These are phyloP conservation scores for Claviceps pusilla DNA, from an alignment of 2,329 filamentous ascomycete genomes.

Conservation along the genomic window DNA sequence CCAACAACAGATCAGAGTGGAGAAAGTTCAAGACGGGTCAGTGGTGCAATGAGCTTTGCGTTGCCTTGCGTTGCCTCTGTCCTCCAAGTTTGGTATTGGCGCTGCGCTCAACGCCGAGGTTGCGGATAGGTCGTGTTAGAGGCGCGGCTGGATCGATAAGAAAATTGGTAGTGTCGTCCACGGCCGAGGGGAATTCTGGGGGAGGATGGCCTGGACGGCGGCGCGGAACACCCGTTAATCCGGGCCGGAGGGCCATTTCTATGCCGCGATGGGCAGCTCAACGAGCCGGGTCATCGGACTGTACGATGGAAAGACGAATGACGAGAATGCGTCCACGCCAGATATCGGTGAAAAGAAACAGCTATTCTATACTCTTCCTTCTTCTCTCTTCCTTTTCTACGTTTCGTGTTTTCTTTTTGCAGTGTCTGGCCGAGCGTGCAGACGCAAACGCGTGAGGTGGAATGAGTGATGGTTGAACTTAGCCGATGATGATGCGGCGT, in stretches of 20 bases:
- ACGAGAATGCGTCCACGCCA: background rate
- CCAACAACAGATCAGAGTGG: background rate
- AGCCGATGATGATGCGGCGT: conserved; percentile 16
- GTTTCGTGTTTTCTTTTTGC: background rate
- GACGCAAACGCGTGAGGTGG: background rate
- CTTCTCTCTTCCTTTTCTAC: no score
- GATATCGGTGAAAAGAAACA: background rate
- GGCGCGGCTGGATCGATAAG: conserved; percentile 16
- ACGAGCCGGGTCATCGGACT: no score
- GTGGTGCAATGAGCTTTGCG: background rate
- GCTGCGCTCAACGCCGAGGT: conserved; percentile 3
- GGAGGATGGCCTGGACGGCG: conserved; percentile 1
- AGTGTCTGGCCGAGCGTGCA: background rate
- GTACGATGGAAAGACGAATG: no score
- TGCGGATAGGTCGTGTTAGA: conserved; percentile 22
- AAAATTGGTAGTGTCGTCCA: conserved; percentile 28
- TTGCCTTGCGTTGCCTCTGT: no score
- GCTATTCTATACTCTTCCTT: no score
- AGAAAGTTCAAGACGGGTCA: background rate
- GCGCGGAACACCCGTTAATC: conserved; percentile 7
- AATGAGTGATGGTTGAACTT: conserved; percentile 11
- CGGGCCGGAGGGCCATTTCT: background rate
- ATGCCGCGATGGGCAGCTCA: background rate
- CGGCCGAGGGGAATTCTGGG: conserved; percentile 4
- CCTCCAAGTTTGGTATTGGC: conserved; percentile 7